Percentiles rank a stretch among this genome's conserved stretches.
Evolutionary conservation across 441 rosid genomes (phyloP).

Genomic region (Populus hybrid): DNA sequence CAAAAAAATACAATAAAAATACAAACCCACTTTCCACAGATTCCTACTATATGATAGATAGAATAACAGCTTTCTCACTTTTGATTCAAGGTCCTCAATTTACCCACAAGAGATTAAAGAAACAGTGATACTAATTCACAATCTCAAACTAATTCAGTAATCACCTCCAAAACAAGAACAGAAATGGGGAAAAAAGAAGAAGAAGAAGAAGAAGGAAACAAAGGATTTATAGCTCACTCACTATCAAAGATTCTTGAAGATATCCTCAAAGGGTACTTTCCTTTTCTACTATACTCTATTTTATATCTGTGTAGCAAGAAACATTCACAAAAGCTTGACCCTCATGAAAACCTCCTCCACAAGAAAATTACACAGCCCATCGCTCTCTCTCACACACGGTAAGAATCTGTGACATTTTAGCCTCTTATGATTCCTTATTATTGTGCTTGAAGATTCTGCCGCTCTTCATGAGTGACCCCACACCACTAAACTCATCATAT

Average conservation of each 20-base stretch:
- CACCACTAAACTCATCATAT: constrained; percentile 1
- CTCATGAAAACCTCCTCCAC: constrained; percentile 11
- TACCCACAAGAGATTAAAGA: constrained; percentile 3
- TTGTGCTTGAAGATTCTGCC: neutral
- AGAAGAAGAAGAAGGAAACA: neutral
- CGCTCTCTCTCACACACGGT: neutral
- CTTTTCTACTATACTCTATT: neutral
- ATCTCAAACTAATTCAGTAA: neutral
- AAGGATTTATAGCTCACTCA: neutral
- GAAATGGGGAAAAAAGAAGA: neutral
- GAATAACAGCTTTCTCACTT: constrained; percentile 29
- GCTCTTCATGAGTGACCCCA: constrained; percentile 8
- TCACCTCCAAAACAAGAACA: neutral
- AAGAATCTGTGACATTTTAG: neutral
- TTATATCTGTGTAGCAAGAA: neutral
- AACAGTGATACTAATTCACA: neutral
- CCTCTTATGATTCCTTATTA: neutral
- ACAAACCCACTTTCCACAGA: constrained; percentile 30
- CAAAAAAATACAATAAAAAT: constrained; percentile 5
- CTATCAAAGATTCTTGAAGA: constrained; percentile 14
- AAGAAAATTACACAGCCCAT: neutral
- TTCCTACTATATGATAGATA: constrained; percentile 23
- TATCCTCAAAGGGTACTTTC: neutral
- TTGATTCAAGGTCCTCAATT: constrained; percentile 27
- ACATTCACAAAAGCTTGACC: neutral